These are phyloP conservation scores for Castanospermum australe DNA, from an alignment of 306 rosid species.

Conservation along the genomic window DNA sequence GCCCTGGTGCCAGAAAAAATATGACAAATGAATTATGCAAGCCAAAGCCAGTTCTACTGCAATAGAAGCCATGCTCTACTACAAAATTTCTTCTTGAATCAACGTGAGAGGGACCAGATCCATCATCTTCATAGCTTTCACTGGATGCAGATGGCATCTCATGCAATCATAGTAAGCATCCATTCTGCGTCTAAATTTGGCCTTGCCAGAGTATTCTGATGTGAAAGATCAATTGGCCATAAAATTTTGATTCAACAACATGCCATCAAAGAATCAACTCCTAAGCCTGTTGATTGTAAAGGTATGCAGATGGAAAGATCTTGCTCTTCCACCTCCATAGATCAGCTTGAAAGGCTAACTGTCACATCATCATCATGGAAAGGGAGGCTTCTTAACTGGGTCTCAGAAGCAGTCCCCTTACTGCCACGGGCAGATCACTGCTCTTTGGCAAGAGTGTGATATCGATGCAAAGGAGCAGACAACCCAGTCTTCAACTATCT, in stretches of 20 bases:
- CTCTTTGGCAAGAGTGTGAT: slow-evolving; percentile 39
- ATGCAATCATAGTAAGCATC: slow-evolving; percentile 30
- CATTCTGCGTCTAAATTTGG: slow-evolving; percentile 4
- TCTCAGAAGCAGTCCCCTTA: slow-evolving; percentile 39
- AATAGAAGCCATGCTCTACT: slow-evolving; percentile 32
- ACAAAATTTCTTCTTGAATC: slow-evolving; percentile 33
- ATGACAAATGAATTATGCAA: slow-evolving; percentile 39
- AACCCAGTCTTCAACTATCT: slow-evolving; percentile 55
- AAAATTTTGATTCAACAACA: slow-evolving; percentile 17
- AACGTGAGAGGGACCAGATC: slow-evolving; percentile 21
- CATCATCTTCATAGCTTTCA: slow-evolving; percentile 21
- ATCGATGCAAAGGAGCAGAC: slow-evolving; percentile 37
- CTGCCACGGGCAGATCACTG: slow-evolving; percentile 38
- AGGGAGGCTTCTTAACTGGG: slow-evolving; percentile 30
- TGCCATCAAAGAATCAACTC: slow-evolving; percentile 35
- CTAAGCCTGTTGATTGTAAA: slow-evolving; percentile 25
- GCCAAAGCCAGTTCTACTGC: slow-evolving; percentile 35
- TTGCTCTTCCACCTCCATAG: slow-evolving; percentile 24
- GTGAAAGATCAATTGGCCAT: slow-evolving; percentile 16
- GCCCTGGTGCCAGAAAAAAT: slow-evolving; percentile 41
- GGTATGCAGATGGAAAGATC: slow-evolving; percentile 27
- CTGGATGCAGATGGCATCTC: slow-evolving; percentile 23
- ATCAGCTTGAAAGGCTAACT: slow-evolving; percentile 25
- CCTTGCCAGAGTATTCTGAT: slow-evolving; percentile 1
- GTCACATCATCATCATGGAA: slow-evolving; percentile 23